Percentiles rank a stretch among this genome's conserved stretches.
Evolutionary conservation across 257 asterid species (phyloP).

Genomic region (Cinchona pubescens): DNA sequence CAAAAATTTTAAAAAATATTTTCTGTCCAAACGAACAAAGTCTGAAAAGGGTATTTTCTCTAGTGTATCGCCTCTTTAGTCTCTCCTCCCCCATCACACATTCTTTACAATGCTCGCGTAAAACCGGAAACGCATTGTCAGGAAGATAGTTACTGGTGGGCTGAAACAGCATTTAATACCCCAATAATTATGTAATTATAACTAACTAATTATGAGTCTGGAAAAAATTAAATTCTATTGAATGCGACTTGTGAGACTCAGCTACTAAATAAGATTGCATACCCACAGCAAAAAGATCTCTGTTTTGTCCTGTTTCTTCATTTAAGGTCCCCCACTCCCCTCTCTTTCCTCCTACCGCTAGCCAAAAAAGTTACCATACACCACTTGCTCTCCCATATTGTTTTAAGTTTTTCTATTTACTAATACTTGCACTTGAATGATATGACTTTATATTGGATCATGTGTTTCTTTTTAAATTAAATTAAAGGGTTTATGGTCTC

Average conservation of each 20-base stretch:
- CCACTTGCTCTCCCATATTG: neutral
- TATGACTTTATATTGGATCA: no score
- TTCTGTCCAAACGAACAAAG: no score
- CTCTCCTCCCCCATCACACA: no score
- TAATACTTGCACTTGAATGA: no score
- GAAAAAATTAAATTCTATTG: neutral
- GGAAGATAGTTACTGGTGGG: neutral
- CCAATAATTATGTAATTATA: neutral
- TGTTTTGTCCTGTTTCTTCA: conserved; percentile 16
- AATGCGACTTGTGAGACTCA: neutral
- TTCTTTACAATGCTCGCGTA: conserved; percentile 1
- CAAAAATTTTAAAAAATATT: no score
- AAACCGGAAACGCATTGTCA: conserved; percentile 8
- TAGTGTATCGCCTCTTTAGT: conserved; percentile 2
- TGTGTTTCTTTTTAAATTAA: no score
- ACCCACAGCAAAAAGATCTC: conserved; percentile 10
- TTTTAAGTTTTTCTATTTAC: neutral
- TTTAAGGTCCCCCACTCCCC: neutral
- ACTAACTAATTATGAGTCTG: conserved; percentile 8
- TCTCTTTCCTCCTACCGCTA: neutral
- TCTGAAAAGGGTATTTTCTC: neutral
- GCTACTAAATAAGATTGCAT: neutral
- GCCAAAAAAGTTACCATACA: neutral
- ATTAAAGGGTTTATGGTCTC: no score
- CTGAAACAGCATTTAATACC: neutral